Evolutionary conservation across 1,284 basidiomycete species (phyloP).

Genomic region (Cryptococcus sp.): DNA sequence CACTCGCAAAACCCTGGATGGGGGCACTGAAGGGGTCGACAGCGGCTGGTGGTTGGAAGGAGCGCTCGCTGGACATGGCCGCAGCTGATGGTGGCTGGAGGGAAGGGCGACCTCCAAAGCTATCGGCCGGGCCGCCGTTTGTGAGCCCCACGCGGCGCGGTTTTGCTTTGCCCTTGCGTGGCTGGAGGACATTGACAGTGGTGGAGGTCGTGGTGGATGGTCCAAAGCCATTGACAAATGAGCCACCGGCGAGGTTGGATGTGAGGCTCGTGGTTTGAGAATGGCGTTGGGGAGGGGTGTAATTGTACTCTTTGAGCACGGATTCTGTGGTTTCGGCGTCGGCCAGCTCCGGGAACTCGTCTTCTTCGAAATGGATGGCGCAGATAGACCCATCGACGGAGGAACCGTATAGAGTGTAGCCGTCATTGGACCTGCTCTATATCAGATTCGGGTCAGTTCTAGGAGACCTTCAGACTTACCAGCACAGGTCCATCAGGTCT

Average conservation of each 20-base stretch:
- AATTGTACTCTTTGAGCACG: conserved; percentile 76
- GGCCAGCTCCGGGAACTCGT: conserved; percentile 79
- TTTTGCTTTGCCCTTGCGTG: conserved; percentile 25
- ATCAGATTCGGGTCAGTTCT: conserved; percentile 2
- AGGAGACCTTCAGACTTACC: conserved; percentile 61
- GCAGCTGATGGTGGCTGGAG: conserved; percentile 6
- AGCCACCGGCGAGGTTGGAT: conserved; percentile 1
- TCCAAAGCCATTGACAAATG: conserved; percentile 15
- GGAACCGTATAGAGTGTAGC: conserved; percentile 85
- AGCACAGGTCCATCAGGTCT: conserved; percentile 92
- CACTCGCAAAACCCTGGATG: conserved; percentile 32
- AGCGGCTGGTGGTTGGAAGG: conserved; percentile 4
- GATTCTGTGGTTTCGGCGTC: conserved; percentile 68
- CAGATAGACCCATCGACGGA: conserved; percentile 94
- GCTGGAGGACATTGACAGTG: conserved; percentile 29
- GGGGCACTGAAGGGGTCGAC: conserved; percentile 18
- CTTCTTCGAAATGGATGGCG: conserved; percentile 73
- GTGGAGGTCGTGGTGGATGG: conserved; percentile 11
- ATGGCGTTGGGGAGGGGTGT: conserved; percentile 40
- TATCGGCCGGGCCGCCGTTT: conserved; percentile 3
- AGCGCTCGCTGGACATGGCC: not conserved
- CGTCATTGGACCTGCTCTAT: conserved; percentile 74
- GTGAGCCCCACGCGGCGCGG: conserved; percentile 13
- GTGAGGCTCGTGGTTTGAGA: not conserved
- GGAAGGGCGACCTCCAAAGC: not conserved